Conservation (phyloP, 192 early-diverging fungal genomes). For the Rhizoclosmatium sp. region DNA sequence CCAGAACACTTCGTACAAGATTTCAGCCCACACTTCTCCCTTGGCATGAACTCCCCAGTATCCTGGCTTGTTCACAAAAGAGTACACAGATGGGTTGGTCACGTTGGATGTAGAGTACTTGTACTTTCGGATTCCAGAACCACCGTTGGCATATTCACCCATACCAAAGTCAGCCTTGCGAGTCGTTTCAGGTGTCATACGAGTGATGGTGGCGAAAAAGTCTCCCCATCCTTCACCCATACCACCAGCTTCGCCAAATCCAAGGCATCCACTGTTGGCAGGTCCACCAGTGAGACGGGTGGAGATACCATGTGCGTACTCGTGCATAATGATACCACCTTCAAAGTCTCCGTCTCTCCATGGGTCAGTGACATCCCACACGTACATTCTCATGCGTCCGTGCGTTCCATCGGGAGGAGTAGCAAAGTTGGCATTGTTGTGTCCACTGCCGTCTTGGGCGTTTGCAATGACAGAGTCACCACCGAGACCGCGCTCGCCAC, state of each 20-base stretch:
- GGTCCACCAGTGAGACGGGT: constrained; percentile 93
- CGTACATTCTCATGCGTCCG: constrained; percentile 92
- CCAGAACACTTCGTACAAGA: constrained; percentile 82
- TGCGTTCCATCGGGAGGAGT: constrained; percentile 79
- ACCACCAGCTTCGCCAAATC: constrained; percentile 86
- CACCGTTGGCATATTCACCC: constrained; percentile 82
- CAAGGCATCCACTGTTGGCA: constrained; percentile 86
- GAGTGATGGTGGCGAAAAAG: constrained; percentile 83
- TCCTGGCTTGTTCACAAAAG: constrained; percentile 74
- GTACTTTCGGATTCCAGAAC: constrained; percentile 86
- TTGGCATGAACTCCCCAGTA: constrained; percentile 95
- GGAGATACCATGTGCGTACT: constrained; percentile 93
- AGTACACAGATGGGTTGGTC: constrained; percentile 85
- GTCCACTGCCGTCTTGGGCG: constrained; percentile 91
- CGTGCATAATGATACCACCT: constrained; percentile 92
- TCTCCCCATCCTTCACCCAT: constrained; percentile 99
- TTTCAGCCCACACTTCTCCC: constrained; percentile 93
- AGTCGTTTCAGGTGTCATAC: constrained; percentile 61
- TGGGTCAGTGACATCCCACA: constrained; percentile 81
- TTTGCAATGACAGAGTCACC: constrained; percentile 90
- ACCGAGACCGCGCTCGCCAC: constrained; percentile 77
- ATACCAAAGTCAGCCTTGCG: constrained; percentile 75
- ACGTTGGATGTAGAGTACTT: constrained; percentile 79
- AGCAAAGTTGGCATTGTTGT: constrained; percentile 95
- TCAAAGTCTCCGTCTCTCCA: constrained; percentile 68